Evolutionary conservation across 257 asterid species (phyloP).

Genomic region (Solanum chiquidenum): DNA sequence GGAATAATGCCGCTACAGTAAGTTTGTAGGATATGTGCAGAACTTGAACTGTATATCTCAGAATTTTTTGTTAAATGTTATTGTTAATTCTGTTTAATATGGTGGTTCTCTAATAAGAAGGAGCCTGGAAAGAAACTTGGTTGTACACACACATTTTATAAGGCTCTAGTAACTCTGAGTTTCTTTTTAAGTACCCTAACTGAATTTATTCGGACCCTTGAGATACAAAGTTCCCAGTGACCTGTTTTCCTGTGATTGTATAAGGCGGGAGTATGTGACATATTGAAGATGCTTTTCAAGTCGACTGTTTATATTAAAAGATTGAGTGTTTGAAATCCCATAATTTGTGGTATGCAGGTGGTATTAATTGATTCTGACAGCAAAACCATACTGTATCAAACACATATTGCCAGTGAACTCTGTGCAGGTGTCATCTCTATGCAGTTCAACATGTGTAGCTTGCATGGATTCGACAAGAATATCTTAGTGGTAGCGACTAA

Average conservation of each 20-base stretch:
- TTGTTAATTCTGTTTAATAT: background rate
- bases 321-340: background rate
- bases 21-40: background rate
- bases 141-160: background rate
- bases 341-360: conserved; percentile 33
- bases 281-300: background rate
- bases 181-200: background rate
- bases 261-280: background rate
- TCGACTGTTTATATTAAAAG: background rate
- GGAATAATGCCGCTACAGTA: background rate
- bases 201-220: background rate
- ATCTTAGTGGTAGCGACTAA: conserved; percentile 59
- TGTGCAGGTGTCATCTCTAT: conserved; percentile 59
- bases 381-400: conserved; percentile 50
- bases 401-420: conserved; percentile 63
- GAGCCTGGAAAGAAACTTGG: background rate
- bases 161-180: background rate
- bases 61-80: background rate
- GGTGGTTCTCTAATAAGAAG: background rate
- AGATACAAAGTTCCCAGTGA: background rate
- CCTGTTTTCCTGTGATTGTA: background rate
- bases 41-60: background rate
- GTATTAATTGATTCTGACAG: conserved; percentile 54
- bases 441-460: conserved; percentile 62
- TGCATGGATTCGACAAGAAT: conserved; percentile 86